phyloP scores from a whole-genome alignment of 2,329 filamentous ascomycete genomes.

The Neophaeococcomyces aloes region DNA sequence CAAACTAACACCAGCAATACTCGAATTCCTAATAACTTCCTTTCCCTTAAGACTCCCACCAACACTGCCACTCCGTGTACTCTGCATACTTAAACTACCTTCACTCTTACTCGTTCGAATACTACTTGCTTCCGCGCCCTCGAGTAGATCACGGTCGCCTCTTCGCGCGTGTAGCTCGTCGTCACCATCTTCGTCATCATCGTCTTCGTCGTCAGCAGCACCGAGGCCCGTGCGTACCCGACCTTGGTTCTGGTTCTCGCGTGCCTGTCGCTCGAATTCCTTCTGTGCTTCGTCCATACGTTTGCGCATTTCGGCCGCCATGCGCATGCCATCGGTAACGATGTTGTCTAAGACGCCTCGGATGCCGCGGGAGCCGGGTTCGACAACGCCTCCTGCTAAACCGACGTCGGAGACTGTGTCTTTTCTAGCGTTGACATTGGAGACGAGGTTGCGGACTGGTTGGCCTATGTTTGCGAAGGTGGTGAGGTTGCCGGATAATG shows the following conservation, averaged over 20 bases:
- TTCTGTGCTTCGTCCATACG: constrained; percentile 93
- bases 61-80: background rate
- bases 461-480: constrained; percentile 66
- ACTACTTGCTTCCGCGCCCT: constrained; percentile 26
- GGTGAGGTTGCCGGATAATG: constrained; percentile 61
- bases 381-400: constrained; percentile 49
- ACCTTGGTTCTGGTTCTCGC: constrained; percentile 30
- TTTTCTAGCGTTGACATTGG: constrained; percentile 29
- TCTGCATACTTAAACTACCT: background rate
- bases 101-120: constrained; percentile 4
- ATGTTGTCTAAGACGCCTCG: constrained; percentile 94
- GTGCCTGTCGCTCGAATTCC: constrained; percentile 74
- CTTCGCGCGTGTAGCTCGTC: constrained; percentile 61
- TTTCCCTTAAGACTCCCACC: too few species aligned
- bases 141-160: constrained; percentile 73
- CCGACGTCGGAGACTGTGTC: constrained; percentile 22
- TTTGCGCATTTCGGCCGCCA: constrained; percentile 81
- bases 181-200: constrained; percentile 39
- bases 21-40: background rate
- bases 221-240: constrained; percentile 36
- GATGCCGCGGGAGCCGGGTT: constrained; percentile 62
- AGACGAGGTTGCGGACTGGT: constrained; percentile 33
- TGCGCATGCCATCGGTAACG: constrained; percentile 92
- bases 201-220: constrained; percentile 46
- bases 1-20: background rate